phyloP scores from a whole-genome alignment of 192 early-diverging fungal species.

The Oehlia diaphana region DNA sequence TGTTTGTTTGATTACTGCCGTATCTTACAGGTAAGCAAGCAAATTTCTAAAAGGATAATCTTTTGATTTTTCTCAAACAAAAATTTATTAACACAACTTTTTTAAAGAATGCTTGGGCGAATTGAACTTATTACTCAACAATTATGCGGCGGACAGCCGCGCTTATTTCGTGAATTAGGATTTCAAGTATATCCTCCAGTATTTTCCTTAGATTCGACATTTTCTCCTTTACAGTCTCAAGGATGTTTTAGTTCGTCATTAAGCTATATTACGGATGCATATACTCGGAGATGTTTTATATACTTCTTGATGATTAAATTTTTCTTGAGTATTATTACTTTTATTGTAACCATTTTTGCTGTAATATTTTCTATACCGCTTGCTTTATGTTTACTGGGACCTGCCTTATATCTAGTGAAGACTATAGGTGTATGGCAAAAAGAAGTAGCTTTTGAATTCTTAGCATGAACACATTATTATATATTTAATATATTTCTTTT shows the following conservation, averaged over 20 bases:
- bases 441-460: conserved; percentile 3
- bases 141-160: not conserved
- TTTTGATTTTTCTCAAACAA: not conserved
- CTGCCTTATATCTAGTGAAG: not conserved
- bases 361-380: not conserved
- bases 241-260: not conserved
- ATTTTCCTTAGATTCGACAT: not conserved
- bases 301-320: not conserved
- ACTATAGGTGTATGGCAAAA: not conserved
- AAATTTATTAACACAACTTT: not conserved
- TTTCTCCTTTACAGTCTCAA: not conserved
- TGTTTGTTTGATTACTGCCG: not conserved
- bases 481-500: not conserved
- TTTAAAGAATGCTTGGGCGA: conserved; percentile 3
- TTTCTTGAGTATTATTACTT: not conserved
- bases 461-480: not conserved
- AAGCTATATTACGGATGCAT: not conserved
- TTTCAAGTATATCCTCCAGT: conserved; percentile 1
- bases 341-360: not conserved
- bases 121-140: conserved; percentile 1
- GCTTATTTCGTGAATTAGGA: not conserved
- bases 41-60: not conserved
- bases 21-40: not conserved
- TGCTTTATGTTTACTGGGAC: not conserved
- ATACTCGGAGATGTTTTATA: not conserved